Conservation (phyloP, 2,329 filamentous ascomycete genomes). For the Coleophoma eucalyptorum region DNA sequence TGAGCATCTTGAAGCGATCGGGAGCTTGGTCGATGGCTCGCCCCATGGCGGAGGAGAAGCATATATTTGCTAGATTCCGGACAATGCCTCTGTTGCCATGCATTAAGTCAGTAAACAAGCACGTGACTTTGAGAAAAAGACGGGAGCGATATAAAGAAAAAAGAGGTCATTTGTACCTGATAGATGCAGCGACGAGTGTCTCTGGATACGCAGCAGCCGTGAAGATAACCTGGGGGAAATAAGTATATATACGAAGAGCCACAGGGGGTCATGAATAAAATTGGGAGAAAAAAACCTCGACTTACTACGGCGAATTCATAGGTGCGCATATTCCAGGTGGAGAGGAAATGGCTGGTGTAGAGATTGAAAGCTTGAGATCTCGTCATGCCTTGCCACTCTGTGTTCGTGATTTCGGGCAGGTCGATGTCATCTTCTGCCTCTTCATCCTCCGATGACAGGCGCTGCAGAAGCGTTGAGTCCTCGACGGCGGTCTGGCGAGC, state of each 20-base stretch:
- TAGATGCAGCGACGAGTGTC: slow-evolving; percentile 35
- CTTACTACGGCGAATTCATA: slow-evolving; percentile 46
- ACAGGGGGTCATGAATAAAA: too few species aligned
- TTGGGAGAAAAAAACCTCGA: background rate
- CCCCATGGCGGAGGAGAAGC: slow-evolving; percentile 37
- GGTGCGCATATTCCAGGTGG: slow-evolving; percentile 52
- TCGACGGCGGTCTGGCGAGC: too few species aligned
- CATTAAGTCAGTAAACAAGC: background rate
- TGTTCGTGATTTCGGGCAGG: too few species aligned
- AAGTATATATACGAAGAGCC: background rate
- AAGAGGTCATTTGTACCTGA: slow-evolving; percentile 27
- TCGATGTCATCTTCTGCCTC: background rate
- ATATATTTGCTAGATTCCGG: slow-evolving; percentile 33
- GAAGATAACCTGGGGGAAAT: slow-evolving; percentile 39
- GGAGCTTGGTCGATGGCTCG: slow-evolving; percentile 36
- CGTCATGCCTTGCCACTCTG: slow-evolving; percentile 17
- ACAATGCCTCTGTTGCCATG: slow-evolving; percentile 25
- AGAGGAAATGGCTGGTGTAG: slow-evolving; percentile 50
- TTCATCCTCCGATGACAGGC: background rate
- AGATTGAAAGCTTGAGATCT: slow-evolving; percentile 33
- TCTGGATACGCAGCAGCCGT: slow-evolving; percentile 43
- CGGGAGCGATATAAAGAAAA: background rate
- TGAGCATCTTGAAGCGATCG: slow-evolving; percentile 34
- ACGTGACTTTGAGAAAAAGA: background rate
- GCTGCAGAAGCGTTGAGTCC: too few species aligned